phyloP scores from a whole-genome alignment of 2,329 filamentous ascomycete species.

The Stagonosporopsis tanaceti region DNA sequence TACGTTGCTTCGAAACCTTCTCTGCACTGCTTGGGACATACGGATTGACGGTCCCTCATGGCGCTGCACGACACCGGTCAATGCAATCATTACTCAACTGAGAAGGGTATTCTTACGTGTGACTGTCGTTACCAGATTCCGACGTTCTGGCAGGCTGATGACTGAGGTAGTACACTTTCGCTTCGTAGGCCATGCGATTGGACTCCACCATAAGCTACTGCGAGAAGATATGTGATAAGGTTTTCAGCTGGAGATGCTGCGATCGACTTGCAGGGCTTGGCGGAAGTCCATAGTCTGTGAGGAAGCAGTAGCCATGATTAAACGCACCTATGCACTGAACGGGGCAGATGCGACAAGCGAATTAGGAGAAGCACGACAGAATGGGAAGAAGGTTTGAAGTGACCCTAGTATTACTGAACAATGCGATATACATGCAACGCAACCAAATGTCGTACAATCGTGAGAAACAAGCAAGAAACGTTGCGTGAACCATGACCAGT shows the following conservation, averaged over 20 bases:
- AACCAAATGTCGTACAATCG: constrained; percentile 14
- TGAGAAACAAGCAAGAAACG: constrained; percentile 9
- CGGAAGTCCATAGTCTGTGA: not conserved
- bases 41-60: not conserved
- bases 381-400: constrained; percentile 11
- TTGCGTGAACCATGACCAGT: constrained; percentile 9
- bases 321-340: not conserved
- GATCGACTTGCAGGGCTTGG: not conserved
- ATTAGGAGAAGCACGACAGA: not conserved
- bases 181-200: constrained; percentile 2
- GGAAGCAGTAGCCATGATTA: not conserved
- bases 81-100: not conserved
- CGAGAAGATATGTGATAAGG: not conserved
- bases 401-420: constrained; percentile 26
- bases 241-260: not conserved
- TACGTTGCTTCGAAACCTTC: not conserved
- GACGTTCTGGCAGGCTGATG: not conserved
- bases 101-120: not conserved
- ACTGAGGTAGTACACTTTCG: constrained; percentile 5
- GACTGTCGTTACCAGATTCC: not conserved
- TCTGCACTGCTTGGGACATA: not conserved
- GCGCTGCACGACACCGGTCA: constrained; percentile 4
- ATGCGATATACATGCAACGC: constrained; percentile 6
- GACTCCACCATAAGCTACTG: not conserved
- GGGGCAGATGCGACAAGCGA: not conserved